phyloP scores from a whole-genome alignment of 495 filamentous ascomycete genomes.

The Tuber indicum region DNA sequence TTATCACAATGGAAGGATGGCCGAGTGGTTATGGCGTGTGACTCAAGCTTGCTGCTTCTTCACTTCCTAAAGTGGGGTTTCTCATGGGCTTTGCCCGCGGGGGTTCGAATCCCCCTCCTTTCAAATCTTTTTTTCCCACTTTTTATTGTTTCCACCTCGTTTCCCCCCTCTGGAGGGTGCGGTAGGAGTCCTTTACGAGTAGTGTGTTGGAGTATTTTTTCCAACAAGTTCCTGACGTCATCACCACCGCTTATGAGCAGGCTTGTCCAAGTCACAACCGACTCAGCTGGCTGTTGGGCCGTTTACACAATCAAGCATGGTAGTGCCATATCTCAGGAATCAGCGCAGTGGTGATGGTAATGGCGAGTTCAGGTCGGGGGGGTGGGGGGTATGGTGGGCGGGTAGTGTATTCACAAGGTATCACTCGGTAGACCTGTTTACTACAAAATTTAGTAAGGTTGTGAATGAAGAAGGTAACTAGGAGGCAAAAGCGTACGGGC shows the following conservation, averaged over 20 bases:
- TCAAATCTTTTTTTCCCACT: constrained; percentile 6
- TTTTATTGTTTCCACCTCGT: neutral
- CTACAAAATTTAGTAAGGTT: neutral
- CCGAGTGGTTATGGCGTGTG: constrained; percentile 26
- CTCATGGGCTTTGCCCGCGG: constrained; percentile 21
- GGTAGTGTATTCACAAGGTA: neutral
- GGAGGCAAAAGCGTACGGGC: no score
- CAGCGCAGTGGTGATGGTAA: no score
- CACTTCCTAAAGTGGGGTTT: constrained; percentile 14
- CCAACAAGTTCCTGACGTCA: no score
- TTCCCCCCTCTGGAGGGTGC: neutral
- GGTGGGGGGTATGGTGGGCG: neutral
- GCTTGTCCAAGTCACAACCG: no score
- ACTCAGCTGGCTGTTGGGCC: neutral
- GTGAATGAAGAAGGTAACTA: no score
- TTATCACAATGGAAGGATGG: constrained; percentile 11
- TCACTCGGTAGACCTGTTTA: neutral
- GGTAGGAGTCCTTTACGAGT: no score
- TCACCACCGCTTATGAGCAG: no score
- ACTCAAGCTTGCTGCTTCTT: constrained; percentile 17
- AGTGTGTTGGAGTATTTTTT: no score
- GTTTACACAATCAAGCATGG: neutral
- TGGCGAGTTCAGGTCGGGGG: neutral
- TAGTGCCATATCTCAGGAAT: no score
- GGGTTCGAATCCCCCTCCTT: constrained; percentile 27